Evolutionary conservation across 2,329 filamentous ascomycete species (phyloP).

Genomic region (Alternaria postmessia): DNA sequence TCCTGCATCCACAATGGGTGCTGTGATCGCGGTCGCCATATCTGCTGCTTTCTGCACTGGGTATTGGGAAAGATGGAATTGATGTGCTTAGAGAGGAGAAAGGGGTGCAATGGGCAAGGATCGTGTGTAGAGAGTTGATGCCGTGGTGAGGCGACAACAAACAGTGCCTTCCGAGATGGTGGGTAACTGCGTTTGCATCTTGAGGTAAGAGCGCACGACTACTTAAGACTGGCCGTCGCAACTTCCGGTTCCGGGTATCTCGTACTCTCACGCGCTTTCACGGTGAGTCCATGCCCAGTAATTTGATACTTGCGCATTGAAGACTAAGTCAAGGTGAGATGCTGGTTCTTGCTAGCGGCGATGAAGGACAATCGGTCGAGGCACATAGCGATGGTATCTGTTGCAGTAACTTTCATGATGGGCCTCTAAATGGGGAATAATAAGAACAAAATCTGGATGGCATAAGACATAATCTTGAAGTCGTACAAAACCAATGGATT

Average conservation of each 20-base stretch:
- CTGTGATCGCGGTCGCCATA: slow-evolving; percentile 8
- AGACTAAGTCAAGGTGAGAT: not conserved
- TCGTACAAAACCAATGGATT: not conserved
- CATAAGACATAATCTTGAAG: not conserved
- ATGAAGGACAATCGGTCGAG: not conserved
- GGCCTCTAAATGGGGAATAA: not conserved
- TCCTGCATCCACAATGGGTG: not conserved
- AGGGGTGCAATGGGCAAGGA: not conserved
- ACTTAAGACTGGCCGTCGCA: not conserved
- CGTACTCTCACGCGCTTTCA: not conserved
- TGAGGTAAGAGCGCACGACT: slow-evolving; percentile 13
- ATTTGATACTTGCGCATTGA: not conserved
- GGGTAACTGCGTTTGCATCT: not conserved
- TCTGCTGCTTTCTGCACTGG: not conserved
- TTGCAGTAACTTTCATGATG: not conserved
- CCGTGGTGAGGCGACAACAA: not conserved
- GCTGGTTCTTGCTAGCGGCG: not conserved
- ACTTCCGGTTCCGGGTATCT: not conserved
- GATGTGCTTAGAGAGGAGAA: not conserved
- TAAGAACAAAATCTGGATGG: not conserved
- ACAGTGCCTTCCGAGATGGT: not conserved
- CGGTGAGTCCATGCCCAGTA: not conserved
- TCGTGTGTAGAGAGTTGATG: not conserved
- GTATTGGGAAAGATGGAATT: not conserved
- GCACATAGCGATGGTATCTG: not conserved